These are phyloP conservation scores for Mortierella sp. DNA, from an alignment of 371 early-diverging fungal species.

Conservation along the genomic window DNA sequence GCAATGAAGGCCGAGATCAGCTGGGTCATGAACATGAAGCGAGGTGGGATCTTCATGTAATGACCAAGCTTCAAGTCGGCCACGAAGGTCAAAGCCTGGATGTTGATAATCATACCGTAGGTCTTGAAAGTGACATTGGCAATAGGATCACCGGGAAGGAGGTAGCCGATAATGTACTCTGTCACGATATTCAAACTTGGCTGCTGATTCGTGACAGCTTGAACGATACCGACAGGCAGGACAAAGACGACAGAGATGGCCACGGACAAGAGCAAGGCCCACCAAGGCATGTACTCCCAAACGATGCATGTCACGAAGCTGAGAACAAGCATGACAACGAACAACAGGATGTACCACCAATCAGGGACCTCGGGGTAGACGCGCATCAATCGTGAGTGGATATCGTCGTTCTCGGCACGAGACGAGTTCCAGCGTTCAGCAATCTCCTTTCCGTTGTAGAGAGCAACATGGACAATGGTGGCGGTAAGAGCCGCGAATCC, in stretches of 20 bases:
- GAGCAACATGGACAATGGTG: constrained; percentile 59
- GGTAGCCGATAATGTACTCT: constrained; percentile 63
- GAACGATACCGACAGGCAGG: constrained; percentile 69
- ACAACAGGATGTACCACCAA: constrained; percentile 63
- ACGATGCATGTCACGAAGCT: constrained; percentile 58
- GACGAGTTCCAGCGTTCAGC: constrained; percentile 28
- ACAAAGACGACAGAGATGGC: constrained; percentile 63
- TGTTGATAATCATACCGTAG: constrained; percentile 60
- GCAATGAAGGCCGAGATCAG: constrained; percentile 68
- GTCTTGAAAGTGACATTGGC: constrained; percentile 66
- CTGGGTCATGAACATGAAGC: constrained; percentile 73
- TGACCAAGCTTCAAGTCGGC: constrained; percentile 76
- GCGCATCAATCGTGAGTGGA: constrained; percentile 77
- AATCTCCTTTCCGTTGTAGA: constrained; percentile 63
- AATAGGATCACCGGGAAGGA: constrained; percentile 68
- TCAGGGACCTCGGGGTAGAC: constrained; percentile 72
- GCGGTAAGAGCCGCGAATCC: constrained; percentile 61
- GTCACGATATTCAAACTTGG: constrained; percentile 65
- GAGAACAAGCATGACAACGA: constrained; percentile 51
- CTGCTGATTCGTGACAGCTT: constrained; percentile 63
- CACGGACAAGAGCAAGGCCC: constrained; percentile 61
- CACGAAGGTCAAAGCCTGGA: constrained; percentile 69
- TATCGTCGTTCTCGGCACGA: constrained; percentile 53
- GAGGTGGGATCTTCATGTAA: constrained; percentile 76
- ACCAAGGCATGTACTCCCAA: constrained; percentile 62